A percentile compares a stretch with the other conserved stretches of the same genome.
Evolutionary conservation across 148 eudicot genomes (phyloP).

Genomic region (Vaccinium vitisidaea): DNA sequence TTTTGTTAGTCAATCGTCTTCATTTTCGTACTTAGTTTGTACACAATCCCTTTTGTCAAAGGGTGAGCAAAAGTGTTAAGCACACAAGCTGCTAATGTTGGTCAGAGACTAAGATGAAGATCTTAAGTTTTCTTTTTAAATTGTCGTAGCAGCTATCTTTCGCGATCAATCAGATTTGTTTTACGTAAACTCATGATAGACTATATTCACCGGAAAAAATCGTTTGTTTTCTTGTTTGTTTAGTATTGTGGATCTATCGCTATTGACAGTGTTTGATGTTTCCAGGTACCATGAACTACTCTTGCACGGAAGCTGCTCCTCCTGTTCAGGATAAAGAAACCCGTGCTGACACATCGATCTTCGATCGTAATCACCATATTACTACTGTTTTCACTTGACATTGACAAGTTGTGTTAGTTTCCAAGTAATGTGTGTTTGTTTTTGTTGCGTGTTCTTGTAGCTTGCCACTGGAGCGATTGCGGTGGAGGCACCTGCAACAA

Average conservation of each 20-base stretch:
- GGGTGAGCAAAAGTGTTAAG: background rate
- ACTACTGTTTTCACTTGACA: background rate
- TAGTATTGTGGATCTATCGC: background rate
- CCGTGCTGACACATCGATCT: background rate
- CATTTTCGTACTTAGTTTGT: background rate
- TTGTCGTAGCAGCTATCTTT: background rate
- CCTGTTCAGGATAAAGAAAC: conserved; percentile 15
- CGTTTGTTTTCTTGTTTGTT: background rate
- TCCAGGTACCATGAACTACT: conserved; percentile 15
- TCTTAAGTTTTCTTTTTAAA: conserved; percentile 1
- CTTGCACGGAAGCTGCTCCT: conserved; percentile 17
- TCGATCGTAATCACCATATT: conserved; percentile 7
- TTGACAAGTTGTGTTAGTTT: background rate
- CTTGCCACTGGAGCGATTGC: conserved; percentile 70
- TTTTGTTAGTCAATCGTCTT: background rate
- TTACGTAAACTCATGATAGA: background rate
- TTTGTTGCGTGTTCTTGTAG: conserved; percentile 26
- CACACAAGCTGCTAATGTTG: background rate
- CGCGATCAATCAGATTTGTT: background rate
- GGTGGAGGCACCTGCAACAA: conserved; percentile 73
- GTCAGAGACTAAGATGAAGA: background rate
- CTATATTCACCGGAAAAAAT: background rate
- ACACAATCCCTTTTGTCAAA: background rate
- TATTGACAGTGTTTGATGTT: background rate
- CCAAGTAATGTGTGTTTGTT: background rate